Evolutionary conservation across 768 basidiomycete species (phyloP).

Genomic region (Hygrocybe coccinea): DNA sequence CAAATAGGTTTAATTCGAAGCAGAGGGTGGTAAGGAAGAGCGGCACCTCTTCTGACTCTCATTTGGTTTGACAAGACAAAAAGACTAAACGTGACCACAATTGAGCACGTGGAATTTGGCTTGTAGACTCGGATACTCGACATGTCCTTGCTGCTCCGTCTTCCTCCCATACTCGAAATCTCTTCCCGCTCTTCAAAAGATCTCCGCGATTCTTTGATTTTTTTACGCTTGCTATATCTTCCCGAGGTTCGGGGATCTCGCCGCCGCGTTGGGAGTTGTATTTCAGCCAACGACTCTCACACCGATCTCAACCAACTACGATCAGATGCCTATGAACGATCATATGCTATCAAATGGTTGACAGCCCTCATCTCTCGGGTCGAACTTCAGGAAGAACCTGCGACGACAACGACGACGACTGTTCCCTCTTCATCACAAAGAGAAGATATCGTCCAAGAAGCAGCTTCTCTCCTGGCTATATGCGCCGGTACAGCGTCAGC

Average conservation of each 20-base stretch:
- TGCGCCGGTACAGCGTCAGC: constrained; percentile 63
- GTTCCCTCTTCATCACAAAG: constrained; percentile 8
- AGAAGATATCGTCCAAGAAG: constrained; percentile 45
- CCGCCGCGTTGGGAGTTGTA: constrained; percentile 18
- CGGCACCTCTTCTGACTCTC: too few species aligned
- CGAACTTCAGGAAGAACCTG: constrained; percentile 8
- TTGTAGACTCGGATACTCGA: too few species aligned
- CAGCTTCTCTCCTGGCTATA: constrained; percentile 58
- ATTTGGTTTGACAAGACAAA: background rate
- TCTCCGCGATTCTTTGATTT: constrained; percentile 43
- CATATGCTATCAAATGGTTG: constrained; percentile 70
- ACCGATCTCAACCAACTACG: constrained; percentile 33
- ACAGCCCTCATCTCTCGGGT: constrained; percentile 52
- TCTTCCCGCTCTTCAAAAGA: constrained; percentile 24
- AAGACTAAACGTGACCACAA: background rate
- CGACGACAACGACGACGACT: background rate
- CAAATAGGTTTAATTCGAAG: background rate
- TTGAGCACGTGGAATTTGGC: background rate
- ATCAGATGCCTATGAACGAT: constrained; percentile 63
- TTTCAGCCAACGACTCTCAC: background rate
- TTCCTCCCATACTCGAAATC: constrained; percentile 52
- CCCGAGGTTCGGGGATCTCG: constrained; percentile 61
- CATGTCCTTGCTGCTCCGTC: constrained; percentile 43
- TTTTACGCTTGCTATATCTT: constrained; percentile 52
- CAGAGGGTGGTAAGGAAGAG: background rate